Conservation (phyloP, 179 eudicot species). For the Gypsophila paniculata region DNA sequence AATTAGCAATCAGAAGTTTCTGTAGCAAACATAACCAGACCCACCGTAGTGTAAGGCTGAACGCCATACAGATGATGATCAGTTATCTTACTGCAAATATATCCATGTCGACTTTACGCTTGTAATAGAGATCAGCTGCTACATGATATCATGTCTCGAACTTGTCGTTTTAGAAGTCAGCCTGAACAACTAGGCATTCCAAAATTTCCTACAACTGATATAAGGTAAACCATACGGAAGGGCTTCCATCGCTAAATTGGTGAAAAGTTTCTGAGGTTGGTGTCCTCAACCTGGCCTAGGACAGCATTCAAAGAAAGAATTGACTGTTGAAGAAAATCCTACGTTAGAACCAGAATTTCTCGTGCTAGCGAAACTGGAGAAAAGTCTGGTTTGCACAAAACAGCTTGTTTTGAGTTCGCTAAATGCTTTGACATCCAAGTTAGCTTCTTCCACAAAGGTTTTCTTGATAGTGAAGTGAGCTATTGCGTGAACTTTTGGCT, state of each 20-base stretch:
- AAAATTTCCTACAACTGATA: no score
- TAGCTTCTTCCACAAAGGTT: constrained; percentile 24
- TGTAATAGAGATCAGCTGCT: neutral
- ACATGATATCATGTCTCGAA: neutral
- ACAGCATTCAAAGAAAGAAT: no score
- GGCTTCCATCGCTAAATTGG: no score
- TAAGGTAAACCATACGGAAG: no score
- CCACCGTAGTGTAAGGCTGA: no score
- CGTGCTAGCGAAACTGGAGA: no score
- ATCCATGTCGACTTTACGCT: neutral
- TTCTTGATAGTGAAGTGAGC: constrained; percentile 24
- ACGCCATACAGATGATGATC: neutral
- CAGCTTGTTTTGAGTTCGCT: no score
- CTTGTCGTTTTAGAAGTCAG: constrained; percentile 21
- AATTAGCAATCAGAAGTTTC: neutral
- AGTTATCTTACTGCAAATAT: neutral
- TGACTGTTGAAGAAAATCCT: no score
- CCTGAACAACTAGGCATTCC: neutral
- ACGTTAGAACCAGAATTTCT: no score
- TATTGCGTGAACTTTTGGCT: constrained; percentile 24
- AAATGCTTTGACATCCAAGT: neutral
- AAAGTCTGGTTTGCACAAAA: no score
- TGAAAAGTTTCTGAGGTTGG: no score
- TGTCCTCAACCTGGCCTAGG: no score
- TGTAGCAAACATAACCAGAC: neutral